Percentiles rank a stretch among this genome's conserved stretches.
Evolutionary conservation across 2,329 filamentous ascomycete genomes (phyloP).

Genomic region (Claviceps pusilla): DNA sequence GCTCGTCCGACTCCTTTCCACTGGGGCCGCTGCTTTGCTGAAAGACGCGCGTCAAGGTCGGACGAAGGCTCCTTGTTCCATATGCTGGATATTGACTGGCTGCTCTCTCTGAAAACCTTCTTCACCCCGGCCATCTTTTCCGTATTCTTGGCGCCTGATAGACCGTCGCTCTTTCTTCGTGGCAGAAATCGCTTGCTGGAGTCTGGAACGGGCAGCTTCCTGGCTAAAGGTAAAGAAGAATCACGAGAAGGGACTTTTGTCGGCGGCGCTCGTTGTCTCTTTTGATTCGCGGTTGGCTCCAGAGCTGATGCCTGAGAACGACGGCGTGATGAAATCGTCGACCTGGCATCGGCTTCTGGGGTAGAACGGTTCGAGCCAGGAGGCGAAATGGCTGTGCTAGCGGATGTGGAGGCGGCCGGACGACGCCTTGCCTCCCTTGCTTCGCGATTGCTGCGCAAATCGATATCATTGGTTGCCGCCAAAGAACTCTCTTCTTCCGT

Average conservation of each 20-base stretch:
- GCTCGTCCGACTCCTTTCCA: constrained; percentile 10
- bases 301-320: not conserved
- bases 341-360: not conserved
- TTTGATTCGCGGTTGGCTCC: constrained; percentile 27
- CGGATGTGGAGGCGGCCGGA: not conserved
- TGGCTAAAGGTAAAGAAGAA: constrained; percentile 8
- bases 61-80: constrained; percentile 32
- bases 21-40: constrained; percentile 12
- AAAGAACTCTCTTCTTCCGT: not conserved
- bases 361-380: constrained; percentile 6
- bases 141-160: constrained; percentile 6
- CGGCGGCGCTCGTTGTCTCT: constrained; percentile 26
- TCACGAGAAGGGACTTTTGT: constrained; percentile 6
- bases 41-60: constrained; percentile 8
- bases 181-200: constrained; percentile 7
- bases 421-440: not conserved
- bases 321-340: not conserved
- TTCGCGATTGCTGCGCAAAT: not conserved
- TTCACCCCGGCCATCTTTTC: constrained; percentile 19
- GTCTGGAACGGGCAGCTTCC: not conserved
- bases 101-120: constrained; percentile 36
- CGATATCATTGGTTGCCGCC: not conserved
- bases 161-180: constrained; percentile 17
- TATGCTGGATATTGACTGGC: constrained; percentile 31
- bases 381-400: constrained; percentile 3